These are phyloP conservation scores for Alternaria ethzedia DNA, from an alignment of 2,329 filamentous ascomycete species.

Conservation along the genomic window DNA sequence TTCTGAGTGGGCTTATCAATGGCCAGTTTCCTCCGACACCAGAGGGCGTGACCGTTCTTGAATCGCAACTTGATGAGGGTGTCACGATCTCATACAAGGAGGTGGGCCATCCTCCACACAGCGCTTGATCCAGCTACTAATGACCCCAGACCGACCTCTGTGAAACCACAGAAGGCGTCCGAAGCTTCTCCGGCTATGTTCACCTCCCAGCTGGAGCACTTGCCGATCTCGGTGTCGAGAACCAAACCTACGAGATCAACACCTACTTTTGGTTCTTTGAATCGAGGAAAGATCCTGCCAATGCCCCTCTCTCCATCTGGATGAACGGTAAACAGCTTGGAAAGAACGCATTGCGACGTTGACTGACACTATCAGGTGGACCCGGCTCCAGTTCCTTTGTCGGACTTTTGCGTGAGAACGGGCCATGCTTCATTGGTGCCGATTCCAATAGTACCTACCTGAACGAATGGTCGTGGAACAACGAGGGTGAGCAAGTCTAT, in stretches of 20 bases:
- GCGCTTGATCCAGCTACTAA: background rate
- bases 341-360: background rate
- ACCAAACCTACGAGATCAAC: slow-evolving; percentile 56
- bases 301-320: slow-evolving; percentile 65
- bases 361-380: slow-evolving; percentile 47
- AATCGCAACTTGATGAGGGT: slow-evolving; percentile 49
- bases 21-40: slow-evolving; percentile 51
- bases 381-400: slow-evolving; percentile 58
- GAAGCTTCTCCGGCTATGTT: slow-evolving; percentile 66
- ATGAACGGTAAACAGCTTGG: slow-evolving; percentile 55
- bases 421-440: slow-evolving; percentile 61
- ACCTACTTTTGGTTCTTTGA: slow-evolving; percentile 72
- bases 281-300: slow-evolving; percentile 60
- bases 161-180: slow-evolving; percentile 63
- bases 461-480: slow-evolving; percentile 69
- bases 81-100: slow-evolving; percentile 55
- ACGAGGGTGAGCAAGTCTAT: slow-evolving; percentile 44
- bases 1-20: slow-evolving; percentile 15
- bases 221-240: slow-evolving; percentile 41
- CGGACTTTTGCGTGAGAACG: slow-evolving; percentile 52
- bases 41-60: slow-evolving; percentile 47
- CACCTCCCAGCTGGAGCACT: slow-evolving; percentile 59
- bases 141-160: slow-evolving; percentile 54
- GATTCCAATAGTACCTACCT: slow-evolving; percentile 59
- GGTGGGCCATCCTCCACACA: slow-evolving; percentile 22